Evolutionary conservation across 2,329 filamentous ascomycete genomes (phyloP).

Genomic region (Arthrobotrys sphaeroides): DNA sequence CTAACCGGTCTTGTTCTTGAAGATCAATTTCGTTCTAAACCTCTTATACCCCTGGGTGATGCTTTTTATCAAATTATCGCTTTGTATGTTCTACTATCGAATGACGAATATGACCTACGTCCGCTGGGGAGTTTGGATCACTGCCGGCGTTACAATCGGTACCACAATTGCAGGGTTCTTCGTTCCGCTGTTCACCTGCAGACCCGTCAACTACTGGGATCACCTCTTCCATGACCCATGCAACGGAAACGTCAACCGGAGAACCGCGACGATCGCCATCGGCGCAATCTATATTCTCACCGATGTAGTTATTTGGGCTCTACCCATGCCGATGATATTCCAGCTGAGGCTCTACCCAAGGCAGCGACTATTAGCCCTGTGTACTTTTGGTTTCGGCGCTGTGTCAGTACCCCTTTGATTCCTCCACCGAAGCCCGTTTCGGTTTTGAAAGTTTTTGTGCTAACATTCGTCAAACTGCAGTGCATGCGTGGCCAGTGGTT

Average conservation of each 20-base stretch:
- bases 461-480: background rate
- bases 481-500: constrained; percentile 16
- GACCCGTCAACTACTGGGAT: constrained; percentile 18
- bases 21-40: constrained; percentile 2
- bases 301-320: constrained; percentile 15
- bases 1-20: background rate
- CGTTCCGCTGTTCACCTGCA: background rate
- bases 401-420: background rate
- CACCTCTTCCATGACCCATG: background rate
- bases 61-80: constrained; percentile 14
- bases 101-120: background rate
- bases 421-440: background rate
- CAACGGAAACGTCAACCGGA: background rate
- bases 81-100: constrained; percentile 25
- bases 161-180: constrained; percentile 23
- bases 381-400: constrained; percentile 18
- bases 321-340: constrained; percentile 32
- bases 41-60: constrained; percentile 20
- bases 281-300: constrained; percentile 25
- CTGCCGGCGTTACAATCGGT: background rate
- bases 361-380: constrained; percentile 5
- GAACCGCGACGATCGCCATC: background rate
- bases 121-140: constrained; percentile 1
- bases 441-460: background rate
- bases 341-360: background rate